Conservation (phyloP, 2,329 filamentous ascomycete genomes). For the Pseudodiploospora longispora region DNA sequence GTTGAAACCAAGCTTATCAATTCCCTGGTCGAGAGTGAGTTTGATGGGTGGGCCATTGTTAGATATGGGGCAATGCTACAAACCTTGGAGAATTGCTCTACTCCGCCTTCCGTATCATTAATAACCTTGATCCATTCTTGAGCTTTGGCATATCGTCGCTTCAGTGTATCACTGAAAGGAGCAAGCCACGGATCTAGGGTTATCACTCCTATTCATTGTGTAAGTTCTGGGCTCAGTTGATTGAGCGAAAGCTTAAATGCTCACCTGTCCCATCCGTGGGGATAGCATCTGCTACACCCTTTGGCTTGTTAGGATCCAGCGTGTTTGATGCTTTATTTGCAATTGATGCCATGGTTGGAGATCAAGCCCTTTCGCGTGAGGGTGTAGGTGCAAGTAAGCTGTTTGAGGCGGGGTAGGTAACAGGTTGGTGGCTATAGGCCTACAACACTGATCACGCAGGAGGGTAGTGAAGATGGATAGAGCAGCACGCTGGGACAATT, state of each 20-base stretch:
- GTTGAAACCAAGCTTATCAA: slow-evolving; percentile 79
- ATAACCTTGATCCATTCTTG: slow-evolving; percentile 83
- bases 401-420: background rate
- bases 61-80: background rate
- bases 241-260: slow-evolving; percentile 11
- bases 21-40: slow-evolving; percentile 50
- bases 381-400: background rate
- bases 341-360: no score
- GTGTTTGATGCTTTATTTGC: no score
- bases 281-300: background rate
- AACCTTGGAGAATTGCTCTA: slow-evolving; percentile 86
- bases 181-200: slow-evolving; percentile 82
- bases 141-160: slow-evolving; percentile 67
- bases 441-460: no score
- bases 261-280: slow-evolving; percentile 67
- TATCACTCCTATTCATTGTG: slow-evolving; percentile 58
- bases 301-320: background rate
- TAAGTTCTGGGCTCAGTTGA: slow-evolving; percentile 2
- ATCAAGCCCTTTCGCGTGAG: no score
- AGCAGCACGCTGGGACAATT: background rate
- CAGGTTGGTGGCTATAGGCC: background rate
- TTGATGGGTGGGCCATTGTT: background rate
- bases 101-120: slow-evolving; percentile 73
- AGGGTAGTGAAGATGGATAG: background rate
- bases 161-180: slow-evolving; percentile 73